Percentiles rank a stretch among this genome's conserved stretches.
Evolutionary conservation across 768 basidiomycete species (phyloP).

Genomic region (Pleurotus eryngii): DNA sequence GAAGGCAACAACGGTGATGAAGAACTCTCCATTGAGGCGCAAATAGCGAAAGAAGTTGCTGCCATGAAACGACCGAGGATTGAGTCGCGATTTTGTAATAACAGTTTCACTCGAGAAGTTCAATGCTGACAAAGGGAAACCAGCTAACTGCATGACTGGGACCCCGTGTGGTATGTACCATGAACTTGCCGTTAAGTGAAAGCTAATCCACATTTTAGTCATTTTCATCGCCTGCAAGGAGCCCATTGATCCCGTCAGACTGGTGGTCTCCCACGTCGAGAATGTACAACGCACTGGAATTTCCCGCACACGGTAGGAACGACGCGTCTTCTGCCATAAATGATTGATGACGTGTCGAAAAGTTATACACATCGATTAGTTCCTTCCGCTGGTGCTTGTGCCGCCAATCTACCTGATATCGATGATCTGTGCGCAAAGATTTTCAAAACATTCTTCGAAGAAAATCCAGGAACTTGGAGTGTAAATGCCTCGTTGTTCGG

Average conservation of each 20-base stretch:
- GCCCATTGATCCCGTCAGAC: constrained; percentile 72
- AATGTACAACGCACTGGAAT: constrained; percentile 61
- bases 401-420: constrained; percentile 70
- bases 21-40: constrained; percentile 59
- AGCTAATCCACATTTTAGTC: constrained; percentile 37
- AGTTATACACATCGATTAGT: constrained; percentile 72
- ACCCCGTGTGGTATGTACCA: constrained; percentile 64
- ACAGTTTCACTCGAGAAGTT: not conserved
- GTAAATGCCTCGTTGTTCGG: not conserved
- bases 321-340: not conserved
- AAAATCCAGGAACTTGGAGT: constrained; percentile 27
- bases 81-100: constrained; percentile 64
- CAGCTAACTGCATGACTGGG: constrained; percentile 76
- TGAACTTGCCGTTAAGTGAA: constrained; percentile 1
- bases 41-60: constrained; percentile 69
- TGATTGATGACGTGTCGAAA: not conserved
- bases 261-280: constrained; percentile 62
- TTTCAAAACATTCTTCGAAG: constrained; percentile 49
- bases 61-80: constrained; percentile 64
- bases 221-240: constrained; percentile 78
- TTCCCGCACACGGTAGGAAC: constrained; percentile 57
- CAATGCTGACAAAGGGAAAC: not conserved
- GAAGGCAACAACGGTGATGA: constrained; percentile 35
- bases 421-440: constrained; percentile 53
- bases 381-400: constrained; percentile 65